Conservation (phyloP, 1,284 basidiomycete genomes). For the Cutaneotrichosporon mucoides region DNA sequence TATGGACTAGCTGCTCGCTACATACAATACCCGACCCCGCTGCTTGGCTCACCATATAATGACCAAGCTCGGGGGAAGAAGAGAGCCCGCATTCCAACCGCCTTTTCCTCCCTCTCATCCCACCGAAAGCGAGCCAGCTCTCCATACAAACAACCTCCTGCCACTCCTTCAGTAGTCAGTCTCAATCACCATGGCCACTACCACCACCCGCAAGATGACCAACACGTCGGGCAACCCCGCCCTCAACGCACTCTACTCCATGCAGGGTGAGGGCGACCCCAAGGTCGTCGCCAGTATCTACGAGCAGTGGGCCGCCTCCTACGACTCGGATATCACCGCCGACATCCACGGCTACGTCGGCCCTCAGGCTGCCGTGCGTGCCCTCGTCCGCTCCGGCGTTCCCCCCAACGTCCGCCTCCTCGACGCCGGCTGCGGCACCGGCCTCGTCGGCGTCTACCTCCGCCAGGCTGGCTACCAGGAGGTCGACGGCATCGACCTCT, state of each 20-base stretch:
- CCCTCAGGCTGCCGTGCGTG: background rate
- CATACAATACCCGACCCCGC: no score
- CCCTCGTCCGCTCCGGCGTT: background rate
- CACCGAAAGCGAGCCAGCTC: no score
- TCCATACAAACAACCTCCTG: no score
- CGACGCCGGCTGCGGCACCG: constrained; percentile 16
- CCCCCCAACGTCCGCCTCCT: background rate
- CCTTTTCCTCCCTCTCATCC: no score
- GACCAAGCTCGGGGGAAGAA: no score
- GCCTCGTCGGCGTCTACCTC: constrained; percentile 10
- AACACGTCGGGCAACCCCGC: constrained; percentile 8
- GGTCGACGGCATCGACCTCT: constrained; percentile 14
- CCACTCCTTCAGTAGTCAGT: background rate
- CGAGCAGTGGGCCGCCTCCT: constrained; percentile 39
- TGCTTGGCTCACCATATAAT: no score
- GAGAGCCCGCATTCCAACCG: no score
- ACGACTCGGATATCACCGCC: constrained; percentile 11
- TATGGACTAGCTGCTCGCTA: background rate
- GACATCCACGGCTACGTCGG: constrained; percentile 6
- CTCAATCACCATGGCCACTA: background rate
- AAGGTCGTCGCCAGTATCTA: constrained; percentile 2
- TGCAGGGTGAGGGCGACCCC: background rate
- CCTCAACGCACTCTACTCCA: constrained; percentile 4
- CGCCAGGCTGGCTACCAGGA: background rate
- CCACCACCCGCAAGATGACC: background rate